Conservation (phyloP, 257 asterid genomes). For the Primulina tabacum region DNA sequence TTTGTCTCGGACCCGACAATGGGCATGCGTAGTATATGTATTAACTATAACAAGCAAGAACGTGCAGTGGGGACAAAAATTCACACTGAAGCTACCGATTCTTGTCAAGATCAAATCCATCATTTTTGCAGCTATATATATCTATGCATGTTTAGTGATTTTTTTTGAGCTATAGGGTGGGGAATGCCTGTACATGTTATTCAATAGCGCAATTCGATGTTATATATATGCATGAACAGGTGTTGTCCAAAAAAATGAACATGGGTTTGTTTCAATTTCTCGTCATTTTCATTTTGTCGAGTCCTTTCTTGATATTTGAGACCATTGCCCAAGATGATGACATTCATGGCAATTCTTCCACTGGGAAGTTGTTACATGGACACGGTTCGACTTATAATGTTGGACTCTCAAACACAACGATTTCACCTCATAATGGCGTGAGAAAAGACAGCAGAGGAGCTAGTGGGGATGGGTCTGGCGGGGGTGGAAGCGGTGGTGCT, state of each 20-base stretch:
- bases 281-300: conserved; percentile 27
- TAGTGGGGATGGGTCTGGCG: not conserved
- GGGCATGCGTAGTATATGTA: not conserved
- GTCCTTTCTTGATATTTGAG: conserved; percentile 35
- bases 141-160: not conserved
- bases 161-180: not conserved
- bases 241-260: too few species aligned
- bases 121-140: not conserved
- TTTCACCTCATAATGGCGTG: conserved; percentile 22
- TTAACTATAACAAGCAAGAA: not conserved
- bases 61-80: not conserved
- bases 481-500: conserved; percentile 7
- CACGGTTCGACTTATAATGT: not conserved
- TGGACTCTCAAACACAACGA: conserved; percentile 15
- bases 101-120: not conserved
- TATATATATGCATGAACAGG: too few species aligned
- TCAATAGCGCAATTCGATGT: too few species aligned
- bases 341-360: not conserved
- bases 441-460: conserved; percentile 12
- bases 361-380: conserved; percentile 16
- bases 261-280: not conserved
- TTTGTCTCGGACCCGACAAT: not conserved
- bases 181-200: too few species aligned
- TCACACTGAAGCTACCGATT: not conserved
- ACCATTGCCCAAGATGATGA: conserved; percentile 16